Evolutionary conservation across 495 filamentous ascomycete genomes (phyloP), one percentile per base, ranked within the genome.

Genomic region (Cercophora sp.): DNA sequence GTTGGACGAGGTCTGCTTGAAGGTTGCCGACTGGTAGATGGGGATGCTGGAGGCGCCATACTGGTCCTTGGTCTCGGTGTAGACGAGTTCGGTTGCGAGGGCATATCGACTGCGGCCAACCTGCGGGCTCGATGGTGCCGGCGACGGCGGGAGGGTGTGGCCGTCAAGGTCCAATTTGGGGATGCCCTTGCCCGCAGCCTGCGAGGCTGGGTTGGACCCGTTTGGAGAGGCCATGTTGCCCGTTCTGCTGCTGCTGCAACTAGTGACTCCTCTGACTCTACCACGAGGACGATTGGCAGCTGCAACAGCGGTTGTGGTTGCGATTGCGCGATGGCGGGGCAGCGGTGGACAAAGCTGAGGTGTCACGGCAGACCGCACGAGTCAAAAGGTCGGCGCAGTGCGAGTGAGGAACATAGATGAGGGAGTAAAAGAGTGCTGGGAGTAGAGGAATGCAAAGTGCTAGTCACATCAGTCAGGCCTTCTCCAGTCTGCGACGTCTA

Each of bases 21-120:
- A 98, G 31, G 93, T 98, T 37, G 93, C 93, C 45, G 88, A 92
- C 84, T 96, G 93, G 69, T 98, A 98, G 64, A 98, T 96, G 35
- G 93, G 93, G 60, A 93, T 86, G 64, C 89, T 95, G 59, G 88
- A 93, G 37, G 93, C 81, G 68, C 92, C 91, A 73, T 96, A 96
- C 71, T 98, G 93, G 69, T 98, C 93, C 67, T 81, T 89, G 66
- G 87, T 79, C 54, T 98, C 93, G 32, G 92, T 97, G 66, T 91
- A 96, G 26, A 98, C 94, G 51, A 98, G 75, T 69, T 97, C 93
- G 6, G 93, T 98, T 34, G 91, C 91, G 52, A 97, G 80, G 41
- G 91, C 90, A 70, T 97, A 98, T 37, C 78, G 75, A 53, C 85
- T 83, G 55, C 85, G 79, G 27, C 91, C 91, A 61, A 81, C 83